Conservation (phyloP, 1,139 yeast genomes). For the Debaryomyces fabryi region DNA sequence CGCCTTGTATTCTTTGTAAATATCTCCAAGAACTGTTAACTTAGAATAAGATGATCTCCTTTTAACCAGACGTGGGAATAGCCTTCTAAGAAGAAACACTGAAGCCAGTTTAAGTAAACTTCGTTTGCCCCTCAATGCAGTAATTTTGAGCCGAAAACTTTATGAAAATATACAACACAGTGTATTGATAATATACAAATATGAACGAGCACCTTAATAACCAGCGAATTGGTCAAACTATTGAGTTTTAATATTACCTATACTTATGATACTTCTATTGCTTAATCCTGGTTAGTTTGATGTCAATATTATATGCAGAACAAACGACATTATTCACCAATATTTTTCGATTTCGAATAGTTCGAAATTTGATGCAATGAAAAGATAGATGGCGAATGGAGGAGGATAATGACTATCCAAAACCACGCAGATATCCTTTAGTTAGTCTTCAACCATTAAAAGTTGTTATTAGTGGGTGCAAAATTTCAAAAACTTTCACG, state of each 20-base stretch:
- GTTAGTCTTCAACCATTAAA: neutral
- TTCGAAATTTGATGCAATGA: neutral
- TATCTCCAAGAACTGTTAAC: slow-evolving; percentile 21
- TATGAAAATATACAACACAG: slow-evolving; percentile 1
- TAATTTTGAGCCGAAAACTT: slow-evolving; percentile 1
- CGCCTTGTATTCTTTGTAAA: slow-evolving; percentile 29
- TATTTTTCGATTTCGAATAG: neutral
- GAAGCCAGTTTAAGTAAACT: slow-evolving; percentile 22
- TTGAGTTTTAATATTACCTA: neutral
- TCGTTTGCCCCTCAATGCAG: slow-evolving; percentile 20
- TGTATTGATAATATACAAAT: neutral
- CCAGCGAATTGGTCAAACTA: neutral
- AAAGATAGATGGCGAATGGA: neutral
- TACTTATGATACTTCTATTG: neutral
- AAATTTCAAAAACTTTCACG: neutral
- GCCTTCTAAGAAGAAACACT: slow-evolving; percentile 21
- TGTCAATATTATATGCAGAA: neutral
- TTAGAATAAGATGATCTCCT: slow-evolving; percentile 15
- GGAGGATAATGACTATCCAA: neutral
- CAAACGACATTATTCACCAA: neutral
- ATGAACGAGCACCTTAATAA: neutral
- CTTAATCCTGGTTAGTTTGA: neutral
- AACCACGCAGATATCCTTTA: neutral
- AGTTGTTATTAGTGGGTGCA: neutral
- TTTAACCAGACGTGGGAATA: slow-evolving; percentile 16